These are phyloP conservation scores for Pseudogymnoascus destructans DNA, from an alignment of 2,329 filamentous ascomycete genomes.

Conservation along the genomic window DNA sequence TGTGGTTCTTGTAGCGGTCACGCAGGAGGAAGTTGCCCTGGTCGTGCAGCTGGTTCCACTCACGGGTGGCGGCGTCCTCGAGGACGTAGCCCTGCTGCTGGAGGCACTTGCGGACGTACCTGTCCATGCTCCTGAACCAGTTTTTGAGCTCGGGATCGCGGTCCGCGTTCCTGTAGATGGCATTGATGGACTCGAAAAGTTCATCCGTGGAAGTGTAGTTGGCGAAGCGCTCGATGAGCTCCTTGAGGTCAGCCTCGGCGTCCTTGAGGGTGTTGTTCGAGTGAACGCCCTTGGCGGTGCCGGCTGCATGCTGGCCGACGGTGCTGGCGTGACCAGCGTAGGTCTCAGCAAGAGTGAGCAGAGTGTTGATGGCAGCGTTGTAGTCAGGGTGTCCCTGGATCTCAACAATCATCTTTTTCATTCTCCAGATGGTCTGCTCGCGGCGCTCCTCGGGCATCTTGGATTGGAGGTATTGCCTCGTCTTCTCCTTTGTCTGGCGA, in stretches of 20 bases:
- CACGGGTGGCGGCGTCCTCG: slow-evolving; percentile 60
- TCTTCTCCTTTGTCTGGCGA: slow-evolving; percentile 37
- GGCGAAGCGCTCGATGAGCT: slow-evolving; percentile 85
- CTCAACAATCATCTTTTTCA: slow-evolving; percentile 97
- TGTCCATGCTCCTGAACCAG: slow-evolving; percentile 75
- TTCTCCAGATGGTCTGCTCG: slow-evolving; percentile 78
- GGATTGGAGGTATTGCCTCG: slow-evolving; percentile 63
- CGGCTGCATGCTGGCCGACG: slow-evolving; percentile 49
- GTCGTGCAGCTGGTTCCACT: slow-evolving; percentile 80
- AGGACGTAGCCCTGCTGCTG: slow-evolving; percentile 87
- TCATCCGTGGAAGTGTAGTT: slow-evolving; percentile 86
- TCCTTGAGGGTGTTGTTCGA: slow-evolving; percentile 47
- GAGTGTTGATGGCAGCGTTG: slow-evolving; percentile 75
- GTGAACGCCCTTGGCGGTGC: slow-evolving; percentile 61
- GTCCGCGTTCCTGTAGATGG: slow-evolving; percentile 79
- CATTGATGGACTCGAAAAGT: slow-evolving; percentile 70
- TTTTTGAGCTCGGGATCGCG: slow-evolving; percentile 70
- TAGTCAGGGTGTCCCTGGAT: slow-evolving; percentile 94
- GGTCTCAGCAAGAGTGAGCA: slow-evolving; percentile 71
- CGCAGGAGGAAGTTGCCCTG: slow-evolving; percentile 76
- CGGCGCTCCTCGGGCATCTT: slow-evolving; percentile 91
- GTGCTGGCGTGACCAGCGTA: slow-evolving; percentile 65
- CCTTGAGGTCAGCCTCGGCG: slow-evolving; percentile 72
- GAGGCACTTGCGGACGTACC: slow-evolving; percentile 69
- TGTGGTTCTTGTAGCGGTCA: slow-evolving; percentile 76